Conservation (phyloP, 257 asterid species). For the Catharanthus roseus region DNA sequence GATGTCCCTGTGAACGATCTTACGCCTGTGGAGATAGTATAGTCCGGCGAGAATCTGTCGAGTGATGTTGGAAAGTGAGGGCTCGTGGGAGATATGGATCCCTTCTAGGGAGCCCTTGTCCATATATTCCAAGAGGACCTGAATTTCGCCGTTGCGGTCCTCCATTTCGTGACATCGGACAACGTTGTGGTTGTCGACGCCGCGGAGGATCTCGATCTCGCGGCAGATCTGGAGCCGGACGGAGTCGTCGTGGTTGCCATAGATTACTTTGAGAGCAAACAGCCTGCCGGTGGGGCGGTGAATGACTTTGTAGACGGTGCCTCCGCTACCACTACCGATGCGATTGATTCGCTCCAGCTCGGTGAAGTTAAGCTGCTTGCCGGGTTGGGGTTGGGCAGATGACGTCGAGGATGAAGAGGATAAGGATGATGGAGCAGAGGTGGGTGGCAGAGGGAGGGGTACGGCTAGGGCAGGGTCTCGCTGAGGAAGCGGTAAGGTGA, state of each 20-base stretch:
- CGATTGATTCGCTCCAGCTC: slow-evolving; percentile 74
- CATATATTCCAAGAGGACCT: slow-evolving; percentile 71
- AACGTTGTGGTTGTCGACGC: slow-evolving; percentile 70
- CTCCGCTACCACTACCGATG: slow-evolving; percentile 88
- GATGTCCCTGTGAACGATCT: slow-evolving; percentile 82
- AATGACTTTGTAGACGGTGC: slow-evolving; percentile 84
- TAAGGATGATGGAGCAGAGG: slow-evolving; percentile 39
- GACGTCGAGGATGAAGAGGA: slow-evolving; percentile 20
- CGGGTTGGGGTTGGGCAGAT: slow-evolving; percentile 16
- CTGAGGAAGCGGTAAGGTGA: slow-evolving; percentile 75
- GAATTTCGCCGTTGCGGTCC: slow-evolving; percentile 82
- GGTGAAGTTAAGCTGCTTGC: slow-evolving; percentile 40
- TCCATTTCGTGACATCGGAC: slow-evolving; percentile 66
- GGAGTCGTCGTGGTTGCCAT: slow-evolving; percentile 81
- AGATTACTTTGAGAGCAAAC: slow-evolving; percentile 74
- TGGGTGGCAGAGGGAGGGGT: slow-evolving; percentile 66
- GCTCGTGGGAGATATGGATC: slow-evolving; percentile 50
- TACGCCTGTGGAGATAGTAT: slow-evolving; percentile 64
- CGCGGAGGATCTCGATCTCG: slow-evolving; percentile 87
- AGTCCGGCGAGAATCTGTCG: slow-evolving; percentile 70
- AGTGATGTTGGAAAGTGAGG: slow-evolving; percentile 55
- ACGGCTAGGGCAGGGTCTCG: slow-evolving; percentile 68
- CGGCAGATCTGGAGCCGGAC: slow-evolving; percentile 77
- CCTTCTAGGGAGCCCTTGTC: slow-evolving; percentile 79
- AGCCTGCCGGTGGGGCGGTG: slow-evolving; percentile 61